Evolutionary conservation across 257 asterid genomes (phyloP).

Genomic region (Solanum bulbocastanum): DNA sequence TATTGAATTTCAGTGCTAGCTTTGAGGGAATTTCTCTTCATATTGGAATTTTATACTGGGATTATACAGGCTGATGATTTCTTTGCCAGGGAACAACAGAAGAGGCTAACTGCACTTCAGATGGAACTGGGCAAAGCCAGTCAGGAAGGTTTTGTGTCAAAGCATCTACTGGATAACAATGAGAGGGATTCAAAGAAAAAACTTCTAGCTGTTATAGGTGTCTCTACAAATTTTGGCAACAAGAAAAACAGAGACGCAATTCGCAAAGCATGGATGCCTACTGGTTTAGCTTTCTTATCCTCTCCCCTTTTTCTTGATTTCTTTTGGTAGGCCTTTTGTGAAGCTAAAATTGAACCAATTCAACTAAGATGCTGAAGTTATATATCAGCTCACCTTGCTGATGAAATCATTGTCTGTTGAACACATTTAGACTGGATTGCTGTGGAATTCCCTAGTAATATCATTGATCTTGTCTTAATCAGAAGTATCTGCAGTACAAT

Average conservation of each 20-base stretch:
- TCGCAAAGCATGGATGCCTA: constrained; percentile 89
- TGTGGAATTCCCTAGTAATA: not conserved
- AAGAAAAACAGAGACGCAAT: constrained; percentile 79
- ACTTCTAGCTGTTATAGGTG: constrained; percentile 67
- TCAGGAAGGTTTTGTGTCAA: constrained; percentile 63
- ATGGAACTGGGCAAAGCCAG: constrained; percentile 61
- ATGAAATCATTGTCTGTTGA: not conserved
- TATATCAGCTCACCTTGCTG: not conserved
- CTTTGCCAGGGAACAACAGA: constrained; percentile 62
- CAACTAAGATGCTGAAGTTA: not conserved
- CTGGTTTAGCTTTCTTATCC: constrained; percentile 31
- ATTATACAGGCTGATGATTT: constrained; percentile 9
- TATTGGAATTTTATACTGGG: not conserved
- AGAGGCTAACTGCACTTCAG: constrained; percentile 55
- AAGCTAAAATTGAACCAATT: not conserved
- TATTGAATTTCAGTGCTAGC: not conserved
- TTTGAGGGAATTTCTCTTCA: not conserved
- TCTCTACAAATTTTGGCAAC: constrained; percentile 64
- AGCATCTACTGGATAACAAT: constrained; percentile 29
- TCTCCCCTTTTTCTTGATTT: not conserved
- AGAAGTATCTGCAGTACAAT: not conserved
- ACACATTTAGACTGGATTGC: not conserved
- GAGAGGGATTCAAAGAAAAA: constrained; percentile 39
- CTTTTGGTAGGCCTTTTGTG: not conserved
- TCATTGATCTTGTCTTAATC: not conserved